Evolutionary conservation across 192 early-diverging fungal genomes (phyloP), one percentile per base, ranked within the genome.

Genomic region (Coemansia sp.): DNA sequence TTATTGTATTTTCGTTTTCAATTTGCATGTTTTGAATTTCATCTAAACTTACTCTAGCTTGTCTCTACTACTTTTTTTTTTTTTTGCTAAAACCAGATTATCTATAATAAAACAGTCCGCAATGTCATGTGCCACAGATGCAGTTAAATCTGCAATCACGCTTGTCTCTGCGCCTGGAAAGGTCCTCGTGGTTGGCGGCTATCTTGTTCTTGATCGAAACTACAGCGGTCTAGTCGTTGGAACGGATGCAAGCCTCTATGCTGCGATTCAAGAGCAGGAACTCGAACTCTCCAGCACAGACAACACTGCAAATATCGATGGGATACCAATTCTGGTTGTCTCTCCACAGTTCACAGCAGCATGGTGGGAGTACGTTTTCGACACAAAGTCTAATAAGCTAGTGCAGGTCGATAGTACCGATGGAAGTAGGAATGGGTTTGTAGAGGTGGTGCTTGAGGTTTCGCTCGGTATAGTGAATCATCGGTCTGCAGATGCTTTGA

Each of bases 91-190:
- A 32, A 4, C 32, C 32, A 4, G 32, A 32, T 4, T 32, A 32
- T 32, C 4, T 32, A 32, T 32, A 32, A 32, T 32, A 32, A 32
- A 32, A 32, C 32, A 32, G 32, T 4, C 32, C 32, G 32, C 32
- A 32, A 32, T 32, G 32, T 32, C 32, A 4, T 32, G 22, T 11
- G 51, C 19, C 26, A 54, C 51, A 22, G 22, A 21, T 26, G 51
- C 51, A 54, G 10, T 11, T 26, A 54, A 22, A 54, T 54, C 51
- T 22, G 51, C 70, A 18, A 57, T 63, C n/a, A 82, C 79, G 48
- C 62, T 91, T 41, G 90, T 91, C 8, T 96, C 96, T 12, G 94
- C 96, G 8, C 95, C 97, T 6, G 97, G 97, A 12, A 99, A 99
- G 69, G 97, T 97, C 12, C 90, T 99, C 7, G 41, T 98, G 0